Percentiles rank a stretch among this genome's conserved stretches.
Conservation (phyloP, 1,284 basidiomycete genomes). For the Trichosporon inkin region DNA sequence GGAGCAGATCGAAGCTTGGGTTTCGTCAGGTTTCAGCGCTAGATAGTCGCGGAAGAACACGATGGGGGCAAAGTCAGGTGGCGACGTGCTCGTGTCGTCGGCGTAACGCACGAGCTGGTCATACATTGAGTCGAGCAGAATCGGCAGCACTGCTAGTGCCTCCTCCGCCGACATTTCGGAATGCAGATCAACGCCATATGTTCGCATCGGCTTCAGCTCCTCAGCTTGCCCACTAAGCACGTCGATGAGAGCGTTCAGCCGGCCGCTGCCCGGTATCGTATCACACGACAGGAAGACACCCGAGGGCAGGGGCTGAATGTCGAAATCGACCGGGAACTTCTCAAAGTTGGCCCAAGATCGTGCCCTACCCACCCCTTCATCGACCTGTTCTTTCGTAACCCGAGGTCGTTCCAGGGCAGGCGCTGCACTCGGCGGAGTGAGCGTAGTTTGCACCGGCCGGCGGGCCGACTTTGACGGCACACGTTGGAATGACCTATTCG, state of each 20-base stretch:
- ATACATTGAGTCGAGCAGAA: constrained; percentile 31
- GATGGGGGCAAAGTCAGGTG: constrained; percentile 20
- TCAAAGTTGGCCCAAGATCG: constrained; percentile 49
- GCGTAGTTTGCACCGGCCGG: neutral
- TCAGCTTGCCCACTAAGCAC: constrained; percentile 13
- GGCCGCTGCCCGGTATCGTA: constrained; percentile 30
- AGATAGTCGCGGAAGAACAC: constrained; percentile 28
- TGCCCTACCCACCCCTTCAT: constrained; percentile 42
- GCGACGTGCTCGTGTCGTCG: constrained; percentile 8
- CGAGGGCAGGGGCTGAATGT: constrained; percentile 45
- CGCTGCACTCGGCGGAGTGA: neutral
- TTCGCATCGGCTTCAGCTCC: constrained; percentile 9
- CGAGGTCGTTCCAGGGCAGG: neutral
- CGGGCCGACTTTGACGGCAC: constrained; percentile 5
- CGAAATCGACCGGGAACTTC: constrained; percentile 46
- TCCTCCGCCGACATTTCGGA: constrained; percentile 25
- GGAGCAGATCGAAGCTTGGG: constrained; percentile 1
- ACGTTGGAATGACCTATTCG: neutral
- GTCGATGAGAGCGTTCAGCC: constrained; percentile 19
- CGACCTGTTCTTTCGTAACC: constrained; percentile 20
- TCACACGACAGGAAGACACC: constrained; percentile 33
- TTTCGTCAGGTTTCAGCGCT: neutral
- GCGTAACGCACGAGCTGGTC: constrained; percentile 19
- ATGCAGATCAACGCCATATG: constrained; percentile 26
- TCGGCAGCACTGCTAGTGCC: constrained; percentile 25